phyloP scores from a whole-genome alignment of 345 rosid genomes.

The Linum lewisii region DNA sequence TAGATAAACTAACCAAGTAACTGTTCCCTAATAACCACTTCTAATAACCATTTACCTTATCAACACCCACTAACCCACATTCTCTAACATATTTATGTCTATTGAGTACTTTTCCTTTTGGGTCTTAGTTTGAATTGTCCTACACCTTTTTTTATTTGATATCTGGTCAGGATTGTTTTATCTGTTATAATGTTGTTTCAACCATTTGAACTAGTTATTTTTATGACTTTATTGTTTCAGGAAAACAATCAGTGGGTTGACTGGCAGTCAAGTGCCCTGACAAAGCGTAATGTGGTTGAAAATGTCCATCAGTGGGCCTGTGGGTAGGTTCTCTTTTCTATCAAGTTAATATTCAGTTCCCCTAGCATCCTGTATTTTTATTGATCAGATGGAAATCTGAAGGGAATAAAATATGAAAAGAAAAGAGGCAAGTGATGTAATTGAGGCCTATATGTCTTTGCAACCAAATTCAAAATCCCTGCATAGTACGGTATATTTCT shows the following conservation, averaged over 20 bases:
- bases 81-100: no score
- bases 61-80: no score
- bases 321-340: conserved; percentile 45
- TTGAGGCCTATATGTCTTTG: neutral
- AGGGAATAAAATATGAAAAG: neutral
- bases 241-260: conserved; percentile 62
- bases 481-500: neutral
- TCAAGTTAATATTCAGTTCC: neutral
- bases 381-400: neutral
- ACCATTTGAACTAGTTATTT: neutral
- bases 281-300: conserved; percentile 73
- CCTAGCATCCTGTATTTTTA: neutral
- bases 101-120: no score
- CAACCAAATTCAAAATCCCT: neutral
- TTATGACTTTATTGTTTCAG: conserved; percentile 29
- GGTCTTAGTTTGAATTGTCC: neutral
- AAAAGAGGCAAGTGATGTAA: neutral
- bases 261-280: conserved; percentile 60
- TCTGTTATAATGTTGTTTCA: neutral
- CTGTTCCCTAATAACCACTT: no score
- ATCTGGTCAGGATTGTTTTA: neutral
- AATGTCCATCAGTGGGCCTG: conserved; percentile 84
- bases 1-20: no score
- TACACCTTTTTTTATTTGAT: neutral
- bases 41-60: no score